These are phyloP conservation scores for Carnegiea gigantea DNA, from an alignment of 179 eudicot genomes.

Conservation along the genomic window DNA sequence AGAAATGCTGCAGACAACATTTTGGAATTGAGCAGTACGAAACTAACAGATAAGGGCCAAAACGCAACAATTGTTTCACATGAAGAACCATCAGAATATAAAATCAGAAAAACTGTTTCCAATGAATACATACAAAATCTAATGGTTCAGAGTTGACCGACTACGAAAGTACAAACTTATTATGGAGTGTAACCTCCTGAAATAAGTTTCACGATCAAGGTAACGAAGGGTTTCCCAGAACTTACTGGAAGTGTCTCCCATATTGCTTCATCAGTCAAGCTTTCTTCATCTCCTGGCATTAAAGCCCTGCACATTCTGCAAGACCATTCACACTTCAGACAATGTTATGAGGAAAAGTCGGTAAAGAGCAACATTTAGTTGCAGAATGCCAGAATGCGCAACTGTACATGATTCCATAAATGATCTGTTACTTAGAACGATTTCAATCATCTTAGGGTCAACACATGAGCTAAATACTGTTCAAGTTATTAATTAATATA, in stretches of 20 bases:
- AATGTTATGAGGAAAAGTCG: neutral
- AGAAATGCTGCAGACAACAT: slow-evolving; percentile 73
- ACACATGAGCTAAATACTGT: neutral
- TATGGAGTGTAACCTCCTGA: neutral
- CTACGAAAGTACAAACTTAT: neutral
- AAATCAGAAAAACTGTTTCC: neutral
- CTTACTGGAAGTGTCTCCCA: slow-evolving; percentile 99
- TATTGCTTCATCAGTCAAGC: slow-evolving; percentile 82
- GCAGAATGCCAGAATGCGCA: neutral
- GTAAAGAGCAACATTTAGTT: neutral
- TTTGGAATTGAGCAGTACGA: slow-evolving; percentile 21
- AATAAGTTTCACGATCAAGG: neutral
- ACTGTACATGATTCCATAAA: neutral
- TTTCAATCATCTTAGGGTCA: slow-evolving; percentile 4
- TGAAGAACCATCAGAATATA: slow-evolving; percentile 1
- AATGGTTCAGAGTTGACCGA: neutral
- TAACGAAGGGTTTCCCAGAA: slow-evolving; percentile 14
- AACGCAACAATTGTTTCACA: neutral
- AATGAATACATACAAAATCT: neutral
- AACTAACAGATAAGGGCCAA: neutral
- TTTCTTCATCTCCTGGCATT: slow-evolving; percentile 91
- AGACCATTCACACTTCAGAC: slow-evolving; percentile 22
- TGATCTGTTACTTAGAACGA: neutral
- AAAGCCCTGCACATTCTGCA: slow-evolving; percentile 94
- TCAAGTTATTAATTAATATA: neutral